Base-by-base conservation (phyloP, 768 basidiomycete species). In the Hemileccinum rubropunctum region DNA sequence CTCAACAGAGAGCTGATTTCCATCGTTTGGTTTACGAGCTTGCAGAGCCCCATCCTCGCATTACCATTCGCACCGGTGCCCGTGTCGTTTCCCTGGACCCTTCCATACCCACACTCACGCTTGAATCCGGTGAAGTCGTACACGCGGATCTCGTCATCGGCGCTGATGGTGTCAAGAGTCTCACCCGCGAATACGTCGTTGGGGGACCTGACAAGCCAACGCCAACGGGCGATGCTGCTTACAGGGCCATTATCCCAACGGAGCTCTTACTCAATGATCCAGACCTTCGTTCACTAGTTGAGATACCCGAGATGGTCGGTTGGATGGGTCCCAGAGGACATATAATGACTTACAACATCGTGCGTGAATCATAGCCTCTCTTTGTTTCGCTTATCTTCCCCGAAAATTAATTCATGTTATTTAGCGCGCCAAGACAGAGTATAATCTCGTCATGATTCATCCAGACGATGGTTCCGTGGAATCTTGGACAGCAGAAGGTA, bases 151-250 rank as follows among this genome's bases (percentile, higher is more conserved):
- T 80, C 20, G 63, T 78, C 27, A 69, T 80, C 11, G 78, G 77
- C 4, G 76, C 76, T 4, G 79, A 81, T 50, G 80, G 80, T 8
- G 69, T 78, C 43, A 82, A 78, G 64, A 82, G 81, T 56, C 52
- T 65, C 14, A 56, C 81, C 1, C 76, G 77, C 2, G 62, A 76
- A 55, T 67, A 76, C 28, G 72, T 78, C 30, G 73, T 83, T n/a
- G 74, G 80, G 1, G 74, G 73, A 0, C 66, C 65, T 0, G 71
- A 75, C 37, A 71, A 72, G 30, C 71, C 77, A 0, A 73, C 73
- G 0, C 72, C 80, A 4, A 85, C 85, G 0, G 85, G 83, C 0
- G 82, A 86, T 56, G 78, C 80, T 0, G 84, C 81, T 0, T 86
- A 83, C 57, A 75, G 84, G 43, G 78, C 80, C 5, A 68, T 76